Evolutionary conservation across 345 rosid genomes (phyloP), one percentile per base, ranked within the genome.

Genomic region (Boechera divaricarpa): DNA sequence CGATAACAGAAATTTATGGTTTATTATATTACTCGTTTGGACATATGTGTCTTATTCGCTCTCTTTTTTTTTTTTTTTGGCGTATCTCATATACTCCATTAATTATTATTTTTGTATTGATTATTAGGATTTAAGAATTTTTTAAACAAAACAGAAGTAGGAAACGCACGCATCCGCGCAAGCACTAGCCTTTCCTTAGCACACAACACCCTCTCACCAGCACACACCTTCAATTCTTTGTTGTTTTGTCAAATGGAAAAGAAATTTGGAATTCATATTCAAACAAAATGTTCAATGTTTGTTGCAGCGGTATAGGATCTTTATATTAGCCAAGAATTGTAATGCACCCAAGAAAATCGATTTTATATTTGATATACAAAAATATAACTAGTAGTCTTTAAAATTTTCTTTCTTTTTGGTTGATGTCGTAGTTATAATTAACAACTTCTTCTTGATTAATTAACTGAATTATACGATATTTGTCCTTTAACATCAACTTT

Each of bases 1-100:
- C 63, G 57, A 56, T 64, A 71, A 77, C 77, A 71, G 68, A 77
- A 71, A 71, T 48, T 71, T 77, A 64, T 63, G 67, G 66, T 26
- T 70, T 38, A 60, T 60, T 68, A 59, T 8, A 21, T 28, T 75
- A 59, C 41, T 15, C 35, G 26, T 62, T 21, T 53, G 42, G 52
- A 13, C 51, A 44, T 54, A 36, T 63, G 52, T 70, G 56, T 45
- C 52, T 54, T 63, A 65, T 77, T 39, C 72, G 49, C 33, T 38
- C 13, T 21, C 2, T 28, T 41, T 31, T 47, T 15, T 13, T 36
- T 1, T 36, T 10, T 55, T 3, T 63, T 52, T 28, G 53, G 26
- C 78, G 44, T 57, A 59, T 51, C 61, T 48, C 73, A 28, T 18
- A 26, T 65, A 73, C 52, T 72, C 69, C 42, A 36, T 36, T 39